phyloP scores from a whole-genome alignment of 305 asterid genomes.

The Solanum hybrid region DNA sequence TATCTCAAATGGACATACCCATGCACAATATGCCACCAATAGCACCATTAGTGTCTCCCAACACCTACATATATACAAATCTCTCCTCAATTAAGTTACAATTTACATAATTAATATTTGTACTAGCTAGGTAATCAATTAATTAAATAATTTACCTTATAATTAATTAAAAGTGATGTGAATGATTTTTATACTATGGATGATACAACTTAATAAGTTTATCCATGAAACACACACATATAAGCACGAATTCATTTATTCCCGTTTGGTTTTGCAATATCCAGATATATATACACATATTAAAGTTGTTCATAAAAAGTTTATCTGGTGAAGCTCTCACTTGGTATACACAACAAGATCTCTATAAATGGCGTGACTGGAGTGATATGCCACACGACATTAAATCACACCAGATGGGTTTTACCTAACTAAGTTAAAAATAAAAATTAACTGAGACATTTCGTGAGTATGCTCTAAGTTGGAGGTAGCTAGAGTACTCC shows the following conservation, averaged over 20 bases:
- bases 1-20: slow-evolving; percentile 77
- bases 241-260: neutral
- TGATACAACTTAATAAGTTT: neutral
- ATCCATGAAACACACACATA: neutral
- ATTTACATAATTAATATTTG: neutral
- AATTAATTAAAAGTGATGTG: neutral
- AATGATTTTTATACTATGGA: neutral
- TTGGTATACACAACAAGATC: neutral
- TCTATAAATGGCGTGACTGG: neutral
- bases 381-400: neutral
- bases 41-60: slow-evolving; percentile 84
- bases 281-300: neutral
- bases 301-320: neutral
- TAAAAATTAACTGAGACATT: neutral
- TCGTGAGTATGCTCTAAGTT: neutral
- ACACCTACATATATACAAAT: slow-evolving; percentile 33
- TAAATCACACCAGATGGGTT: neutral
- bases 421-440: neutral
- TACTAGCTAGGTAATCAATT: neutral
- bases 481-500: neutral
- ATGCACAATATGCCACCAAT: slow-evolving; percentile 64
- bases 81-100: neutral
- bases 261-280: neutral
- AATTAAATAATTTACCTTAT: neutral
- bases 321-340: neutral